Evolutionary conservation across 2,329 filamentous ascomycete species (phyloP).

Genomic region (Emericellopsis atlantica): DNA sequence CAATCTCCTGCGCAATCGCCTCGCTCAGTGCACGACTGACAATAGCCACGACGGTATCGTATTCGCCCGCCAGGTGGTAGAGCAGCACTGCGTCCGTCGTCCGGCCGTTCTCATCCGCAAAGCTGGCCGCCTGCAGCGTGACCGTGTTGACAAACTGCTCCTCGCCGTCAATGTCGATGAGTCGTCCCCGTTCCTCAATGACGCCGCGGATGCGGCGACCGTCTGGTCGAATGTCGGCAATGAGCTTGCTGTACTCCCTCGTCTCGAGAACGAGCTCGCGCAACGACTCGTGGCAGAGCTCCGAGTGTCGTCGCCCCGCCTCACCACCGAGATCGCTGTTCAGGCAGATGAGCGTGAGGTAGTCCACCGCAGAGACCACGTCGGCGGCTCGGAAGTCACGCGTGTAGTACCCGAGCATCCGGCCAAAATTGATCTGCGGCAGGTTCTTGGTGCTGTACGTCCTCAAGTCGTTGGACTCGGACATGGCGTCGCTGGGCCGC

Average conservation of each 20-base stretch:
- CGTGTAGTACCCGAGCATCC: conserved; percentile 90
- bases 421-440: conserved; percentile 86
- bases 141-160: conserved; percentile 84
- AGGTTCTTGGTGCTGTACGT: conserved; percentile 54
- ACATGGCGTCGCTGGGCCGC: conserved; percentile 70
- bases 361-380: conserved; percentile 83
- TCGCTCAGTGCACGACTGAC: conserved; percentile 85
- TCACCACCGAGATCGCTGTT: conserved; percentile 72
- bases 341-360: conserved; percentile 81
- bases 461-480: conserved; percentile 57
- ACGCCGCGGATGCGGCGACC: conserved; percentile 75
- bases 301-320: conserved; percentile 62
- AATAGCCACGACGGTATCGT: conserved; percentile 84
- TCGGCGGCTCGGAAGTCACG: conserved; percentile 88
- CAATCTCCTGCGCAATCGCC: conserved; percentile 74
- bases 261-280: conserved; percentile 95
- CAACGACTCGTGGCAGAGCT: conserved; percentile 81
- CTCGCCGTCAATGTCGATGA: conserved; percentile 71
- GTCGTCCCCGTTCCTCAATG: conserved; percentile 70
- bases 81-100: conserved; percentile 88
- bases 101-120: conserved; percentile 87
- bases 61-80: conserved; percentile 90
- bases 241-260: conserved; percentile 83
- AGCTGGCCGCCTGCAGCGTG: conserved; percentile 80
- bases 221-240: conserved; percentile 82